Percentiles rank a stretch among this genome's conserved stretches.
These are phyloP conservation scores for Barbatosphaeria neglecta DNA, from an alignment of 495 filamentous ascomycete species.

Conservation along the genomic window DNA sequence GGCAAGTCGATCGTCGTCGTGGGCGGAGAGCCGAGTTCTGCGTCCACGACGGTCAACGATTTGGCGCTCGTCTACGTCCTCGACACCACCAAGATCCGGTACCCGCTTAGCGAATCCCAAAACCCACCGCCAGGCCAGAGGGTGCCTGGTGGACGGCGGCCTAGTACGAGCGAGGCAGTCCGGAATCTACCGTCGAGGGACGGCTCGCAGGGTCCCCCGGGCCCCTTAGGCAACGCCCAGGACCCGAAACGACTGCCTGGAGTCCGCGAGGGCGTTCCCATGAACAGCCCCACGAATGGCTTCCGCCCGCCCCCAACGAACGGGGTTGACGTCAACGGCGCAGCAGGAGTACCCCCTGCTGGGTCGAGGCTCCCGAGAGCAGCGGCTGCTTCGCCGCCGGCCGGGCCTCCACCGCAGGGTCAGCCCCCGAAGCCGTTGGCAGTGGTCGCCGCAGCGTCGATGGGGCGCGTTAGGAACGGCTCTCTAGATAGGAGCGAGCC, in stretches of 20 bases:
- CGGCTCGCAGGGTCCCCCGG: conserved; percentile 41
- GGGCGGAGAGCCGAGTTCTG: conserved; percentile 87
- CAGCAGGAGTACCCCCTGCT: conserved; percentile 18
- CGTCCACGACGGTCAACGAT: conserved; percentile 65
- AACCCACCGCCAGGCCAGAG: conserved; percentile 29
- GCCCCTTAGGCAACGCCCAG: background rate
- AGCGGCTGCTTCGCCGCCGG: conserved; percentile 56
- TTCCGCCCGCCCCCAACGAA: conserved; percentile 13
- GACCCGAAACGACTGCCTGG: conserved; percentile 45
- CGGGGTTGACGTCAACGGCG: conserved; percentile 20
- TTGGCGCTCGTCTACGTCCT: conserved; percentile 82
- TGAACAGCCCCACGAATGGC: conserved; percentile 29
- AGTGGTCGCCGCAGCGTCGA: conserved; percentile 7
- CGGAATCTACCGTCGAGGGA: conserved; percentile 47
- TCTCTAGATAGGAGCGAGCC: conserved; percentile 29
- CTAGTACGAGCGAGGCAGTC: conserved; percentile 23
- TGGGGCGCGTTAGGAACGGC: conserved; percentile 22
- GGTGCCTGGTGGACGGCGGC: conserved; percentile 21
- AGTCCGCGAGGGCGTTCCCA: conserved; percentile 43
- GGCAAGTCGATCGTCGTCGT: conserved; percentile 85
- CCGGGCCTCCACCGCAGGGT: conserved; percentile 77
- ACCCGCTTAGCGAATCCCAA: conserved; percentile 63
- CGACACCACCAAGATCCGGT: conserved; percentile 91
- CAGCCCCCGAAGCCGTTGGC: conserved; percentile 63
- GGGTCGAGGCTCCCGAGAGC: conserved; percentile 60